Base-by-base conservation (phyloP, 2,329 filamentous ascomycete genomes). In the Parastagonospora nodorum region DNA sequence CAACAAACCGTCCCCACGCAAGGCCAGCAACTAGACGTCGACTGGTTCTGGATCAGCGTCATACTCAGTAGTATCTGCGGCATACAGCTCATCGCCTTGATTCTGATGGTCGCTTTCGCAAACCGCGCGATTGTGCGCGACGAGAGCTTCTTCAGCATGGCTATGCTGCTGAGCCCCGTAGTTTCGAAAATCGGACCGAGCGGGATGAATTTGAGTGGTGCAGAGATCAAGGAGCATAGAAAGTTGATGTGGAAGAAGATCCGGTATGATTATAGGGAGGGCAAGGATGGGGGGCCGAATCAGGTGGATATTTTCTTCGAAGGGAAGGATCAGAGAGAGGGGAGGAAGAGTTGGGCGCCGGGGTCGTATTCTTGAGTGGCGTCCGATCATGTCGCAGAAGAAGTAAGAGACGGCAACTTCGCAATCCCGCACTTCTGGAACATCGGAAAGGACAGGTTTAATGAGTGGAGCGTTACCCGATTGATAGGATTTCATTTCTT, bases 81-180 rank as follows among this genome's bases (percentile, higher is more conserved):
- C 1, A 71, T 72, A 30, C 69, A 73, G 35, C 45, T 65, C 11
- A 11, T 40, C 5, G 63, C 66, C 0, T 53, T 71, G 1, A 33
- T 58, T 8, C 48, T 44, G 5, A 50, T 71, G 1, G 38, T 71
- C 14, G 10, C 51, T 0, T 66, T 65, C 16, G 69, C 63, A 0
- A 69, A 73, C 32, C 64, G 62, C 14, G 61, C 56, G 2, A 68
- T 72, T 32, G 63, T 73, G 11, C 58, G 67, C 1, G 69, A 72
- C 27, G 65, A 70, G 8, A 67, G 64, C 41, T 69, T 60, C 47
- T 66, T 71, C 29, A 64, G 60, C 29, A 53, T 68, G 42, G 69
- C 69, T 0, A 71, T 71, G 69, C 31, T 73, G 32, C 37, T 71
- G 40, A 60, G 51, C 1, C 68, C 68, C 0, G 64, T 73, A 0